phyloP scores from a whole-genome alignment of 2,329 filamentous ascomycete genomes.

The Ascochyta pisi region DNA sequence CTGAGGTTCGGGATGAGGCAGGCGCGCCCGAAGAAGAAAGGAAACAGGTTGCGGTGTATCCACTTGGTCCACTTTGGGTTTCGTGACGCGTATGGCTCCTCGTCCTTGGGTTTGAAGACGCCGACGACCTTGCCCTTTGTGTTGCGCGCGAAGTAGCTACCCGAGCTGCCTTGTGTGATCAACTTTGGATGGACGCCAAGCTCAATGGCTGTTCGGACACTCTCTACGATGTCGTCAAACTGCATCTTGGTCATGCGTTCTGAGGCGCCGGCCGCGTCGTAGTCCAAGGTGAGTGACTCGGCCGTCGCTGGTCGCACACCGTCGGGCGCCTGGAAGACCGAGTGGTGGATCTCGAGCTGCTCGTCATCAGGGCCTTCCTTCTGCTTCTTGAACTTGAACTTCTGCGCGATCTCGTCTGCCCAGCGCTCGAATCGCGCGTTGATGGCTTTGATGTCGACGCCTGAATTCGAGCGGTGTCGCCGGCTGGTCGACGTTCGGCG shows the following conservation, averaged over 20 bases:
- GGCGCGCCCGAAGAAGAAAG: constrained; percentile 93
- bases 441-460: constrained; percentile 97
- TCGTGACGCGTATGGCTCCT: constrained; percentile 94
- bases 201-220: constrained; percentile 87
- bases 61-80: constrained; percentile 99
- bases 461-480: constrained; percentile 76
- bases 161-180: constrained; percentile 96
- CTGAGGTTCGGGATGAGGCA: constrained; percentile 97
- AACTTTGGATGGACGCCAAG: constrained; percentile 91
- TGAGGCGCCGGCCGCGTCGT: constrained; percentile 57
- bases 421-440: constrained; percentile 93
- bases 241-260: constrained; percentile 77
- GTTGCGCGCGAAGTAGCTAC: constrained; percentile 96
- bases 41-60: constrained; percentile 97
- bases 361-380: constrained; percentile 79
- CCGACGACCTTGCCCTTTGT: constrained; percentile 91
- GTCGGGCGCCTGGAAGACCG: constrained; percentile 92
- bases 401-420: constrained; percentile 97
- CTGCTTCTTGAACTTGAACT: constrained; percentile 86
- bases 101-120: constrained; percentile 98
- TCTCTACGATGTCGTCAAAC: constrained; percentile 89
- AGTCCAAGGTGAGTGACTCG: constrained; percentile 70
- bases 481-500: constrained; percentile 42
- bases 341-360: constrained; percentile 93
- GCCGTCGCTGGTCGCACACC: constrained; percentile 81